These are phyloP conservation scores for Amanita subjunquillea DNA, from an alignment of 768 basidiomycete genomes.

Conservation along the genomic window DNA sequence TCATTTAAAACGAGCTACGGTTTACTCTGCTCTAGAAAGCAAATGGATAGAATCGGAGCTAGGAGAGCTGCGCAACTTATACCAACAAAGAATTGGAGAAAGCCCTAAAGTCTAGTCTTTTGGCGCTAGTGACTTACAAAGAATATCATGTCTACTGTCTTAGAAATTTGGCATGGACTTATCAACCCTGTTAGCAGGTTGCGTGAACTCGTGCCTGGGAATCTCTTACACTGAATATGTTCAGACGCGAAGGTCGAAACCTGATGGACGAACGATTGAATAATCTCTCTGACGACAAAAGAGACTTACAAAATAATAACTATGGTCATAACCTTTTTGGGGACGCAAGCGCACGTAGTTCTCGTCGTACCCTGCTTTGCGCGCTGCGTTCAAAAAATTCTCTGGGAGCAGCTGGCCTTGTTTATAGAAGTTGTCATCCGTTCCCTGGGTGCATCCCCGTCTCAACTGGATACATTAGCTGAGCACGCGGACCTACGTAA, in stretches of 20 bases:
- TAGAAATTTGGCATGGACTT: constrained; percentile 83
- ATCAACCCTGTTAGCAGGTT: constrained; percentile 11
- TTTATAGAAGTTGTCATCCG: constrained; percentile 73
- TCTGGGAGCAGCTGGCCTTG: constrained; percentile 86
- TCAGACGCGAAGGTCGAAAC: constrained; percentile 86
- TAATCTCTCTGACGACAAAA: not conserved
- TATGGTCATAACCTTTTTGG: constrained; percentile 82
- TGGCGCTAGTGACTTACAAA: not conserved
- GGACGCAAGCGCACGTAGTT: constrained; percentile 68
- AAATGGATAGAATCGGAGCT: constrained; percentile 60
- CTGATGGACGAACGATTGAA: constrained; percentile 23
- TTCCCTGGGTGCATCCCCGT: constrained; percentile 40
- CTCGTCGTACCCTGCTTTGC: constrained; percentile 62
- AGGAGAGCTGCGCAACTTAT: constrained; percentile 49
- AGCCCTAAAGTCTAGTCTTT: not conserved
- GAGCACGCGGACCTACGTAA: constrained; percentile 42
- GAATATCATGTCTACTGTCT: constrained; percentile 39
- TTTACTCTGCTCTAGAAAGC: constrained; percentile 48
- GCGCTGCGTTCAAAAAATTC: constrained; percentile 72
- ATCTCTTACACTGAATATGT: constrained; percentile 73
- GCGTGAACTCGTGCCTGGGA: constrained; percentile 3
- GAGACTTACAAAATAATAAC: constrained; percentile 71
- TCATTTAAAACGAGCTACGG: constrained; percentile 48
- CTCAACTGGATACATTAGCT: not conserved
- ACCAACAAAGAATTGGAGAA: constrained; percentile 31